A percentile compares a stretch with the other conserved stretches of the same genome.
Conservation (phyloP, 768 basidiomycete genomes). For the Gelatoporia subvermispora region DNA sequence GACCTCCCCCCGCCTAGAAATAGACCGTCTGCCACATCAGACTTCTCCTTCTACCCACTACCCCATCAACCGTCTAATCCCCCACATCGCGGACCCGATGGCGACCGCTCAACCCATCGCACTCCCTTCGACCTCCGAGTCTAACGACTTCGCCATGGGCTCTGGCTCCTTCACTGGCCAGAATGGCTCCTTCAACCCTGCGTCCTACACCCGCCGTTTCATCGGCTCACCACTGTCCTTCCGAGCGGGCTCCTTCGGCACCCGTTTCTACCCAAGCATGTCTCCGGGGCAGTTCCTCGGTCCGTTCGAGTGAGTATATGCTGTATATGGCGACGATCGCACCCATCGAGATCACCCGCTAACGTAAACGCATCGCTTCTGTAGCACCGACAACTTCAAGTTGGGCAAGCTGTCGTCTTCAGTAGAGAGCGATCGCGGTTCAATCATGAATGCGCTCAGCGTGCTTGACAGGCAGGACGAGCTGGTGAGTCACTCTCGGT, state of each 20-base stretch:
- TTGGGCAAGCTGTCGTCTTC: conserved; percentile 46
- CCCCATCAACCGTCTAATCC: neutral
- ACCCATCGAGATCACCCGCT: neutral
- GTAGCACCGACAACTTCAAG: conserved; percentile 43
- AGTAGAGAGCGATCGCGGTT: conserved; percentile 54
- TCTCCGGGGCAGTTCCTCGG: conserved; percentile 58
- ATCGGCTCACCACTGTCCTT: conserved; percentile 68
- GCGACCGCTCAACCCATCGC: conserved; percentile 42
- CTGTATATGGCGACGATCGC: neutral
- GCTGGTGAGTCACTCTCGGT: conserved; percentile 44
- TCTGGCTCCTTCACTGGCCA: conserved; percentile 45
- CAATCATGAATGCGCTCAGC: conserved; percentile 61
- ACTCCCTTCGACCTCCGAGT: conserved; percentile 24
- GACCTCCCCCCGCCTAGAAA: no score
- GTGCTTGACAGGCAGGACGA: conserved; percentile 70
- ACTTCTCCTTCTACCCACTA: neutral
- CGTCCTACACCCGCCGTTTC: conserved; percentile 63
- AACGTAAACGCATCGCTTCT: neutral
- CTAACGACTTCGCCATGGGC: conserved; percentile 31
- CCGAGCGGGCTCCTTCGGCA: conserved; percentile 61
- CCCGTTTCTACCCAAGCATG: conserved; percentile 56
- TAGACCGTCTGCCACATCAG: no score
- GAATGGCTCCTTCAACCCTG: conserved; percentile 54
- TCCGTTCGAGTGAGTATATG: conserved; percentile 56
- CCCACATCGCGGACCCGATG: conserved; percentile 19